phyloP scores from a whole-genome alignment of 495 filamentous ascomycete genomes.

The Podospora sp. region DNA sequence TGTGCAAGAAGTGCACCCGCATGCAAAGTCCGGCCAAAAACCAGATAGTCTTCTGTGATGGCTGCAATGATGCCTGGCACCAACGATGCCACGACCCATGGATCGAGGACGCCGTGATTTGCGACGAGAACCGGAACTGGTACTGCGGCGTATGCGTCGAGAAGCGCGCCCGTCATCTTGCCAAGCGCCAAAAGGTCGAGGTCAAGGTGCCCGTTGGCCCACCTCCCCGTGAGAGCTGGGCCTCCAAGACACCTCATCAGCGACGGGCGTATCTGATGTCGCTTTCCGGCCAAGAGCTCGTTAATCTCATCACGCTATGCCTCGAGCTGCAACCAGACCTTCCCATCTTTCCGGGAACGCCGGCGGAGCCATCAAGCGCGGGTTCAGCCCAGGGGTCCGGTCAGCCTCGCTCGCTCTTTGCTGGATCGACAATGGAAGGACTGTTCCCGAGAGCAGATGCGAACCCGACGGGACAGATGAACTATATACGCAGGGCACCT shows the following conservation, averaged over 20 bases:
- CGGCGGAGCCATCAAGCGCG: constrained; percentile 15
- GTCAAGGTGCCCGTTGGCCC: constrained; percentile 5
- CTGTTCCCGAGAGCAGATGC: constrained; percentile 43
- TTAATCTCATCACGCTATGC: constrained; percentile 33
- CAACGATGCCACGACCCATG: constrained; percentile 87
- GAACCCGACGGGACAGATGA: constrained; percentile 41
- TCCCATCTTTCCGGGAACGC: constrained; percentile 44
- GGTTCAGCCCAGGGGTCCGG: constrained; percentile 1
- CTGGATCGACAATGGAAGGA: constrained; percentile 38
- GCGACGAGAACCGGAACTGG: constrained; percentile 68
- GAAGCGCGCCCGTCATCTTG: constrained; percentile 49
- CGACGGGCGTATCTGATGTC: constrained; percentile 46
- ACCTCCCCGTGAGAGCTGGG: constrained; percentile 46
- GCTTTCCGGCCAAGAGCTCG: constrained; percentile 40
- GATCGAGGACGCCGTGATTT: constrained; percentile 70
- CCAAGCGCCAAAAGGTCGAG: constrained; percentile 36
- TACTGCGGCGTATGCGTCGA: constrained; percentile 68
- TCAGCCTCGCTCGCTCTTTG: constrained; percentile 32
- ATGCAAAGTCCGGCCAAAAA: constrained; percentile 75
- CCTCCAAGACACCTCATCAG: constrained; percentile 40
- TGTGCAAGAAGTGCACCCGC: constrained; percentile 79
- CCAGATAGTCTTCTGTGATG: constrained; percentile 93
- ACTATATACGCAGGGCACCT: constrained; percentile 43
- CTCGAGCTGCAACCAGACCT: constrained; percentile 45
- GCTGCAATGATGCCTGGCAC: constrained; percentile 87